phyloP scores from a whole-genome alignment of 1,139 yeast genomes.

The Debaryomyces udenii region DNA sequence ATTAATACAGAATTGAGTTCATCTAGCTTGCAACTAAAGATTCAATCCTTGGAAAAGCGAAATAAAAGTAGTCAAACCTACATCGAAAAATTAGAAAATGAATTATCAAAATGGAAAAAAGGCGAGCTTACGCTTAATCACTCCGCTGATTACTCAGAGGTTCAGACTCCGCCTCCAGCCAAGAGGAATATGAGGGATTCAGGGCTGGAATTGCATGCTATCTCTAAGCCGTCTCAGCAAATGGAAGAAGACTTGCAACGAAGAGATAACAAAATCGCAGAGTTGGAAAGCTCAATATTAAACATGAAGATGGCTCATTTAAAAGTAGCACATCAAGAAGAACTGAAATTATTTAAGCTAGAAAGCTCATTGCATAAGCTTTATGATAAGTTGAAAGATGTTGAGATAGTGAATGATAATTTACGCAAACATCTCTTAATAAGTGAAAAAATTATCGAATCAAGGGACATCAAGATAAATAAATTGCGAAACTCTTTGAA shows the following conservation, averaged over 20 bases:
- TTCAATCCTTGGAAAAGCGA: constrained; percentile 50
- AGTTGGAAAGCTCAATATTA: constrained; percentile 41
- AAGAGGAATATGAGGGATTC: not conserved
- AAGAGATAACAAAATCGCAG: constrained; percentile 40
- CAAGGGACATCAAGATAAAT: constrained; percentile 61
- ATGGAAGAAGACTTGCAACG: constrained; percentile 31
- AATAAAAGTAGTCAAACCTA: constrained; percentile 48
- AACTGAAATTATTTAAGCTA: constrained; percentile 41
- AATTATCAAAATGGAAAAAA: constrained; percentile 21
- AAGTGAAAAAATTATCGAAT: constrained; percentile 60
- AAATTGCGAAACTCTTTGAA: constrained; percentile 55
- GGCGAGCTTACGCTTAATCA: not conserved
- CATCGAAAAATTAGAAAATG: constrained; percentile 53
- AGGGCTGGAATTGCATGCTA: not conserved
- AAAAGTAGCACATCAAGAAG: constrained; percentile 47
- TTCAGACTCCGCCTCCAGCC: not conserved
- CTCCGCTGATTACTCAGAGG: not conserved
- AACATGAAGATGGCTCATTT: constrained; percentile 40
- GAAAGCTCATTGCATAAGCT: constrained; percentile 44
- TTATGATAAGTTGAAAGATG: constrained; percentile 43
- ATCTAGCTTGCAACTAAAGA: constrained; percentile 52
- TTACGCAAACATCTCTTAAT: constrained; percentile 51
- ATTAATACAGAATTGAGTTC: constrained; percentile 71
- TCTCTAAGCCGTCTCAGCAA: constrained; percentile 2
- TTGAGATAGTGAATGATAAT: constrained; percentile 41